Evolutionary conservation across 1,139 yeast species (phyloP).

Genomic region (Hyphopichia pseudoburtonii): DNA sequence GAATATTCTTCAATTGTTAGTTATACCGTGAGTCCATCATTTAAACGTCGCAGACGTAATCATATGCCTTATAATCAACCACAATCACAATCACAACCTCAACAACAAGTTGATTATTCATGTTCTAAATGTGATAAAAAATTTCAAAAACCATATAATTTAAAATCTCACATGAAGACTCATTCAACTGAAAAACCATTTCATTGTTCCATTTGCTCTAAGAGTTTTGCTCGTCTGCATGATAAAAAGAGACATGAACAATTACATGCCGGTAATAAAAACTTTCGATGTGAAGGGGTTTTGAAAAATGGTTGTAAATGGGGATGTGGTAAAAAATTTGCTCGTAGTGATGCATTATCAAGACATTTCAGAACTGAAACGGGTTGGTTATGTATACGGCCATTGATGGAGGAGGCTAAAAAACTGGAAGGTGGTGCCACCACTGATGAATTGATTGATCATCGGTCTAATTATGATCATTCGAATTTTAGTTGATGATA

Average conservation of each 20-base stretch:
- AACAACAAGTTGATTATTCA: conserved; percentile 21
- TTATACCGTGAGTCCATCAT: conserved; percentile 37
- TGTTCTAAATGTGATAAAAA: conserved; percentile 51
- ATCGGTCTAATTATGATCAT: conserved; percentile 17
- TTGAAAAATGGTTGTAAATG: conserved; percentile 51
- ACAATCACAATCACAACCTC: not conserved
- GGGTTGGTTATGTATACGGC: conserved; percentile 57
- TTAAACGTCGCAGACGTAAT: conserved; percentile 31
- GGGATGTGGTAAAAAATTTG: conserved; percentile 63
- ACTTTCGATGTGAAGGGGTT: conserved; percentile 55
- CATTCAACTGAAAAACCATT: conserved; percentile 59
- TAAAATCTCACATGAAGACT: conserved; percentile 55
- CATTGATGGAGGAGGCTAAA: conserved; percentile 53
- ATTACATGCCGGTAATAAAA: conserved; percentile 54
- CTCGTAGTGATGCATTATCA: conserved; percentile 57
- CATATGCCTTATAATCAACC: conserved; percentile 4
- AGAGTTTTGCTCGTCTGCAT: conserved; percentile 56
- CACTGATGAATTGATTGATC: conserved; percentile 6
- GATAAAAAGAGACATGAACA: conserved; percentile 58
- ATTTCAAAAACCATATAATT: conserved; percentile 55
- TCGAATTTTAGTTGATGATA: conserved; percentile 17
- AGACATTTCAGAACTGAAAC: conserved; percentile 60
- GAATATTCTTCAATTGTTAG: conserved; percentile 40
- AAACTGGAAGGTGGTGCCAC: conserved; percentile 14
- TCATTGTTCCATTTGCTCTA: conserved; percentile 47